These are phyloP conservation scores for Kwoniella bestiolae DNA, from an alignment of 768 basidiomycete genomes.

Conservation along the genomic window DNA sequence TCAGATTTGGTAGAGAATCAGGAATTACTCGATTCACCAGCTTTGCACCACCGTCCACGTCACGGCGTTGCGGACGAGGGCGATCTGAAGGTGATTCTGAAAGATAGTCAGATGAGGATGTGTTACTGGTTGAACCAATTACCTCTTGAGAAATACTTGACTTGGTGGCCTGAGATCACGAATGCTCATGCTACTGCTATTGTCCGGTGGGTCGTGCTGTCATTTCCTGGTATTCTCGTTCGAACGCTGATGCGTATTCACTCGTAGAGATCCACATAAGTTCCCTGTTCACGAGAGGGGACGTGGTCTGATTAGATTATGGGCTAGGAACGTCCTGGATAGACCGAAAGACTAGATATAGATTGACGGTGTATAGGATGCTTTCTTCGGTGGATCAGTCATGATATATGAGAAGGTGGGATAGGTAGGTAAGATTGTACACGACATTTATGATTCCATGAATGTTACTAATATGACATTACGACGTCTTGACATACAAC, in stretches of 20 bases:
- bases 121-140: slow-evolving; percentile 37
- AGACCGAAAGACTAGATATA: background rate
- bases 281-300: slow-evolving; percentile 46
- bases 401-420: background rate
- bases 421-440: background rate
- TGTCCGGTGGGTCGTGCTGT: slow-evolving; percentile 37
- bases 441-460: background rate
- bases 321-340: slow-evolving; percentile 32
- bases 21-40: slow-evolving; percentile 19
- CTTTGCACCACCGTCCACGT: background rate
- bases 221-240: background rate
- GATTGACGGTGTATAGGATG: too few species aligned
- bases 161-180: slow-evolving; percentile 46
- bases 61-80: background rate
- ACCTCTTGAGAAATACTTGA: slow-evolving; percentile 36
- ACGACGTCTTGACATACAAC: background rate
- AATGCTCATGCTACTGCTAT: slow-evolving; percentile 49
- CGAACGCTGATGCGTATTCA: background rate
- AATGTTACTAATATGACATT: background rate
- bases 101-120: slow-evolving; percentile 39
- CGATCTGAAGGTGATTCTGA: slow-evolving; percentile 29
- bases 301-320: slow-evolving; percentile 37
- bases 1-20: slow-evolving; percentile 32
- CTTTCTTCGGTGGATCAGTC: too few species aligned
- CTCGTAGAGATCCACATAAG: slow-evolving; percentile 36